Evolutionary conservation across 192 early-diverging fungal species (phyloP), one percentile per base, ranked within the genome.

Genomic region (Diversispora eburnea): DNA sequence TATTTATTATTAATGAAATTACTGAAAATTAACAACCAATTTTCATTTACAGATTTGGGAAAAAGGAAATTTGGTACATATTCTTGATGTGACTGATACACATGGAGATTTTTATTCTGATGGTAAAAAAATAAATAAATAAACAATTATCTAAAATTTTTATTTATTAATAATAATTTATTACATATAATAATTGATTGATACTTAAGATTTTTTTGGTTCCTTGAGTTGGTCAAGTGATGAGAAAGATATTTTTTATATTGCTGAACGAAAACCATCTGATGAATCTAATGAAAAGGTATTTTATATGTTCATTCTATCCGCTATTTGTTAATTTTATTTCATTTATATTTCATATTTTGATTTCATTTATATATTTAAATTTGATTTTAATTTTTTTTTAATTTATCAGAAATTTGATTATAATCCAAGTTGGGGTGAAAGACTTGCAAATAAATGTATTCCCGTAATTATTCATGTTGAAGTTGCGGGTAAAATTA

Each of bases 91-190:
- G n/a, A 85, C 89, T 7, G 77, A 82, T 48, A 56, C 66, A 41
- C 92, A 94, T 57, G 91, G 88, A 25, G 83, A 86, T 48, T 92
- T 92, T 77, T 94, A 91, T 67, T 73, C 77, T 10, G 91, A 92
- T 74, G 76, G 84, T 62, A 59, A 57, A 33, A 59, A 57, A 33
- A 33, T 33, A 33, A 33, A 33, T 33, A 33, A 33, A 33, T 33
- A 33, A 33, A 33, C 25, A 33, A 33, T 33, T 33, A 33, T 33
- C 25, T 33, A 33, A 56, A 85, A 82, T n/a, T 81, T 74, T 72
- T 5, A 8, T 52, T 8, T 7, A 20, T 7, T 59, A 59, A 22
- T 59, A 10, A n/a, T 54, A 54, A 54, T 54, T n/a, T 1, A 33
- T 59, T 33, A 59, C 25, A 8, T 59, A 3, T 59, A 9, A 22